Base-by-base conservation (phyloP, 768 basidiomycete species). In the Ramaria rubella region DNA sequence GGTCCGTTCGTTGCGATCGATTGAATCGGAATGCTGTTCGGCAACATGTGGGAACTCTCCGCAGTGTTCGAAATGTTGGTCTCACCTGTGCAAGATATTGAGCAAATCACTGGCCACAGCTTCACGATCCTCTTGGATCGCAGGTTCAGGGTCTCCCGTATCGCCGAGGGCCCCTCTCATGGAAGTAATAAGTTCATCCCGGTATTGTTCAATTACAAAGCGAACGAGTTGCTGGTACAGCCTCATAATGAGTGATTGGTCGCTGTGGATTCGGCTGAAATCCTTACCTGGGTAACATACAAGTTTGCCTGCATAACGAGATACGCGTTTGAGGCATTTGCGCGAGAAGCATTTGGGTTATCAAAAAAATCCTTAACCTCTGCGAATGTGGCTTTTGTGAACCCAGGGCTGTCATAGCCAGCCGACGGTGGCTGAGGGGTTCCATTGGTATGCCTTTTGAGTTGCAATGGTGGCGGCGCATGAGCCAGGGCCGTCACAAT, bases 311-410 rank as follows among this genome's bases (percentile, higher is more conserved):
- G 92, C 81, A 92, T 88, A 30, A 95, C 91, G 30, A 94, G 76
- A 77, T 87, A 94, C 19, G 89, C 86, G 67, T 95, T 93, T 52
- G 90, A 77, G 0, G 92, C 91, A 64, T 89, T 88, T 55, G 83
- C 89, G 21, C 87, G 80, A 8, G 83, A 88, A 7, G 90, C 90
- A 60, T 91, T 87, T 12, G 93, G 92, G 63, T 94, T 90, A 61
- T 92, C 86, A 67, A 94, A 95, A 67, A 93, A 90, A 67, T 91
- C 87, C 66, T 87, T 88, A 60, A 95, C 86, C 70, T 93, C 89
- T 2, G 85, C 85, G 60, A 91, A 90, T 2, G 93, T 91, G 8
- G 85, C 84, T 69, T 90, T 86, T 30, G 84, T 76, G 74, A 90
- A 93, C 11, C 82, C 83, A 33, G 82, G 81, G 24, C 83, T 85